phyloP scores from a whole-genome alignment of 805 yeast species.

The Metschnikowia picachoensis region DNA sequence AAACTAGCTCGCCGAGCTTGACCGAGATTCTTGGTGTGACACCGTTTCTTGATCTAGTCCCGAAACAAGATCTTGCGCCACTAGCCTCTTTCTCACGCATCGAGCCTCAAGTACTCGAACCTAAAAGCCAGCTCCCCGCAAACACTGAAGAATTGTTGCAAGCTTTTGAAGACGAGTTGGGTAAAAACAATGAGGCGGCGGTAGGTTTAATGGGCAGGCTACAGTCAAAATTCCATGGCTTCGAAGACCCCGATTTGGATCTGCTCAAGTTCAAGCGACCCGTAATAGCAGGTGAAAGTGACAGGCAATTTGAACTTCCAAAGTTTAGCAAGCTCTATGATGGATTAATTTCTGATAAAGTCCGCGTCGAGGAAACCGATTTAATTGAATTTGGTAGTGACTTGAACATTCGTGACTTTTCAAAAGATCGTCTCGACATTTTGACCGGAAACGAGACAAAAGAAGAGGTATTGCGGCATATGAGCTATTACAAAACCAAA shows the following conservation, averaged over 20 bases:
- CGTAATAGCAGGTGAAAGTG: constrained; percentile 10
- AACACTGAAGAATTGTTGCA: constrained; percentile 2
- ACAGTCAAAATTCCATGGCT: constrained; percentile 19
- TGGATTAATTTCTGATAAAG: constrained; percentile 8
- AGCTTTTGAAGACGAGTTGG: constrained; percentile 6
- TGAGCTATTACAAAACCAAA: constrained; percentile 3
- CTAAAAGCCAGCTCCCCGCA: constrained; percentile 5
- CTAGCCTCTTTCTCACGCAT: constrained; percentile 13
- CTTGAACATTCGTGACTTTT: constrained; percentile 6
- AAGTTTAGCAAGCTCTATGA: constrained; percentile 16
- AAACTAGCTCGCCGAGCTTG: constrained; percentile 6
- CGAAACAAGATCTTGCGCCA: constrained; percentile 17
- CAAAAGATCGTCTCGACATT: constrained; percentile 18
- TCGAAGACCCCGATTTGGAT: constrained; percentile 26
- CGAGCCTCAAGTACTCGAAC: constrained; percentile 7
- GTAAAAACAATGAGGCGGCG: constrained; percentile 12
- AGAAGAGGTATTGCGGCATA: constrained; percentile 8
- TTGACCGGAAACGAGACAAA: constrained; percentile 2
- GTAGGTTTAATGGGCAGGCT: constrained; percentile 12
- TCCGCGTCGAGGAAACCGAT: constrained; percentile 8
- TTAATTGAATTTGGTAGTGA: constrained; percentile 12
- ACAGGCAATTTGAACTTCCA: not conserved
- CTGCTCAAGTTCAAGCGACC: constrained; percentile 34
- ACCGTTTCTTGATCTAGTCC: constrained; percentile 15
- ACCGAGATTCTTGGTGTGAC: constrained; percentile 14